Evolutionary conservation across 1,284 basidiomycete species (phyloP).

Genomic region (Ustilago cynodontis): DNA sequence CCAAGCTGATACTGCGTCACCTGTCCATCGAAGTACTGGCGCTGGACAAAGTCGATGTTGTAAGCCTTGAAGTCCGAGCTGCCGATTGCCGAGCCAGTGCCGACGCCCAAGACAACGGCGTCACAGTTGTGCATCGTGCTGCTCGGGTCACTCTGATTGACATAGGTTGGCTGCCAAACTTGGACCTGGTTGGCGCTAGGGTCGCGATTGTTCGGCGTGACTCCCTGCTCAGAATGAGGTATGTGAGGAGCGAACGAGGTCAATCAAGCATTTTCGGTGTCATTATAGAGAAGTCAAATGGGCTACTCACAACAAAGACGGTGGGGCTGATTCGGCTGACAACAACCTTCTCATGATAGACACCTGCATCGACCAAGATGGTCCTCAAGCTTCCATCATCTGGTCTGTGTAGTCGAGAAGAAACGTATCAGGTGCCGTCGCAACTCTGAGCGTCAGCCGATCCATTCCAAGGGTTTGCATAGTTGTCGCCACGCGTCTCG

Average conservation of each 20-base stretch:
- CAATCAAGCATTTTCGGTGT: not conserved
- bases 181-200: slow-evolving; percentile 20
- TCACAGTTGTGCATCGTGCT: slow-evolving; percentile 28
- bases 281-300: not conserved
- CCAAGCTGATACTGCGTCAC: slow-evolving; percentile 37
- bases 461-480: not conserved
- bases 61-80: slow-evolving; percentile 43
- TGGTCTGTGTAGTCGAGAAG: slow-evolving; percentile 12
- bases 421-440: not conserved
- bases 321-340: slow-evolving; percentile 26
- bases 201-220: slow-evolving; percentile 9
- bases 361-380: slow-evolving; percentile 35
- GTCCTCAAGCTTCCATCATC: slow-evolving; percentile 25
- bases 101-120: slow-evolving; percentile 30
- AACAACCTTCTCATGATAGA: slow-evolving; percentile 39
- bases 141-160: slow-evolving; percentile 32
- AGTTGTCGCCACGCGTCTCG: not conserved
- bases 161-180: slow-evolving; percentile 45
- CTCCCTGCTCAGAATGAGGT: slow-evolving; percentile 8
- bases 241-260: not conserved
- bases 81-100: slow-evolving; percentile 12
- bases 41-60: slow-evolving; percentile 43
- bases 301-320: slow-evolving; percentile 25
- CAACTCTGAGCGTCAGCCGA: not conserved
- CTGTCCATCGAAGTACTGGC: slow-evolving; percentile 20